Evolutionary conservation across 371 early-diverging fungal species (phyloP), one percentile per base, ranked within the genome.

Genomic region (Dichotomocladium elegans): DNA sequence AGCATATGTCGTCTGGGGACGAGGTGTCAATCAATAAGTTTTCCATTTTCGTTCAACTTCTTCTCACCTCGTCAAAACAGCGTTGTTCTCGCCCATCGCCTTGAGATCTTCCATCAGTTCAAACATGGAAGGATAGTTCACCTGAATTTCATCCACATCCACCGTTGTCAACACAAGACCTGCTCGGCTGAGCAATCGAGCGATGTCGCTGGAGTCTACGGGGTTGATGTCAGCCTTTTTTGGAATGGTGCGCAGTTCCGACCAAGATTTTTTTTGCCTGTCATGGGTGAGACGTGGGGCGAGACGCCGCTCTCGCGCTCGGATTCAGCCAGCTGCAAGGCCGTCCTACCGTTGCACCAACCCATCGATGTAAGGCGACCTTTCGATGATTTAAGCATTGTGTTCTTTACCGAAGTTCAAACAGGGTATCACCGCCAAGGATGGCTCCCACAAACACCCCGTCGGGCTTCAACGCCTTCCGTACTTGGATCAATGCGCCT

Each of bases 41-140:
- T 14, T 19, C 47, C 19, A 9, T 22, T 1, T 25, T 30, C 31
- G 8, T 42, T 30, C 15, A n/a, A 10, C 30, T 26, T 17, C 22
- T 42, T 7, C 28, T 43, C 17, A 90, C 89, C 90, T 74, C 31
- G 70, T 77, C n/a, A 90, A 56, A 2, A 96, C 83, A 2, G 97
- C 94, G 61, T 96, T 98, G 41, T 81, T 87, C 70, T 98, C 98
- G 5, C 97, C 98, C 98, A 98, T 98, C 9, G 88, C 81, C 35
- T 81, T 76, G 28, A 98, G 68, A 67, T 98, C 98, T 37, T 85
- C 73, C 74, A 98, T 86, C 49, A 98, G 68, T 57, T 96, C 95
- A 67, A 92, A 88, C 60, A 90, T 87, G 19, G 90, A 87, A 19
- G 98, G 98, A 63, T 95, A 98, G 55, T 85, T 85, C 25, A 98